These are phyloP conservation scores for Rhodosporidiobolus sp. DNA, from an alignment of 768 basidiomycete species.

Conservation along the genomic window DNA sequence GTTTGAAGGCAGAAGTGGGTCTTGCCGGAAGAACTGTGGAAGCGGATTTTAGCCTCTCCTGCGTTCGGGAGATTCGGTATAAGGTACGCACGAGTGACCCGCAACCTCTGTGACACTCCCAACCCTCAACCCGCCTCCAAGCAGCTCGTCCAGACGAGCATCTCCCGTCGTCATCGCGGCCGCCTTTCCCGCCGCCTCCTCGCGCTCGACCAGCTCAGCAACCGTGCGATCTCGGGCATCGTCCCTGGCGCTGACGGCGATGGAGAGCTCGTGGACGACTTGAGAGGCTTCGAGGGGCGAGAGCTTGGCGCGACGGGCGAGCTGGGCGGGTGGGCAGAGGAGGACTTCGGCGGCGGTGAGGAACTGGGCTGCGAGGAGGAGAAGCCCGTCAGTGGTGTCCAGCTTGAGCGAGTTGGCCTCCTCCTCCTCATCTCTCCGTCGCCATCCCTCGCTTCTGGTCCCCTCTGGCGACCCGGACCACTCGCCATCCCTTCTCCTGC, in stretches of 20 bases:
- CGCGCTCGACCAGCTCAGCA: neutral
- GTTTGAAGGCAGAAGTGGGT: conserved; percentile 86
- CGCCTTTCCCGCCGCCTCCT: neutral
- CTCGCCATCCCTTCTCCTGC: too few species aligned
- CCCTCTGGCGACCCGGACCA: too few species aligned
- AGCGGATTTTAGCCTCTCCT: neutral
- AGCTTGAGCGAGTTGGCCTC: too few species aligned
- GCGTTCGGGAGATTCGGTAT: neutral
- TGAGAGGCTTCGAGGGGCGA: neutral
- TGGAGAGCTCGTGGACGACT: conserved; percentile 10
- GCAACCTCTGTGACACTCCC: conserved; percentile 21
- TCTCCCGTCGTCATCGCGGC: conserved; percentile 7
- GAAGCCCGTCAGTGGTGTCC: neutral
- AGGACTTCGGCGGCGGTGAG: conserved; percentile 29
- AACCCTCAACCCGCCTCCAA: conserved; percentile 30
- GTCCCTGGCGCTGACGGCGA: conserved; percentile 1
- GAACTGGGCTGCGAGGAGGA: conserved; percentile 12
- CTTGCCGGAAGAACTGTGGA: conserved; percentile 81
- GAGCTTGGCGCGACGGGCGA: conserved; percentile 13
- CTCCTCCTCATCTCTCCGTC: neutral
- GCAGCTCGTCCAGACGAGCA: conserved; percentile 5
- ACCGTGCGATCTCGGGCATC: neutral
- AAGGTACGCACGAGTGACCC: conserved; percentile 18
- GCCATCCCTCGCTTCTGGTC: too few species aligned
- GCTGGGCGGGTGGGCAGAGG: conserved; percentile 6